Conservation (phyloP, 2,329 filamentous ascomycete species). For the Fusarium sp. region DNA sequence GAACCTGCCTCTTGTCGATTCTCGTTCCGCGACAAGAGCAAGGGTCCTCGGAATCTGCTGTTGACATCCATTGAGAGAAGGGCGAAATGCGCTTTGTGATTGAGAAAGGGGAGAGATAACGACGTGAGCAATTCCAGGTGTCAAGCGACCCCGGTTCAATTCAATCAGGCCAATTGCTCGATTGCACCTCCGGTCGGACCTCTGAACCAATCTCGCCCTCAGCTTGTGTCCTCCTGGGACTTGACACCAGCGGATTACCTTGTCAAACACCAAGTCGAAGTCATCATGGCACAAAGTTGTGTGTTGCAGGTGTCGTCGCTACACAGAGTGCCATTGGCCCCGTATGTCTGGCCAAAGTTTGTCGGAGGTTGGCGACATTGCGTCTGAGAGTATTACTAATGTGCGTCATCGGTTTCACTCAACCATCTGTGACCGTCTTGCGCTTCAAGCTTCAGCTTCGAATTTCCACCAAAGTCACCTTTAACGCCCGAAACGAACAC, state of each 20-base stretch:
- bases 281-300: not conserved
- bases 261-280: not conserved
- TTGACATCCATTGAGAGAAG: not conserved
- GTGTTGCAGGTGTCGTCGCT: not conserved
- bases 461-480: conserved; percentile 4
- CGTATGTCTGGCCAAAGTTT: conserved; percentile 1
- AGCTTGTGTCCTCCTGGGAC: not conserved
- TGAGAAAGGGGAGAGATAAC: not conserved
- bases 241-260: not conserved
- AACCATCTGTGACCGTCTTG: conserved; percentile 1
- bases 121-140: not conserved
- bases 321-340: not conserved
- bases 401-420: conserved; percentile 28
- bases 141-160: not conserved
- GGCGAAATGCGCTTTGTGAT: not conserved
- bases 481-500: not conserved
- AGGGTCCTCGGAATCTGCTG: not conserved
- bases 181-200: not conserved
- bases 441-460: conserved; percentile 1
- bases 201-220: not conserved
- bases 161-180: not conserved
- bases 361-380: conserved; percentile 15
- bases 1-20: not conserved
- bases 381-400: conserved; percentile 43
- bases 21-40: not conserved